These are phyloP conservation scores for Sporisorium exsertum DNA, from an alignment of 1,284 basidiomycete genomes.

Conservation along the genomic window DNA sequence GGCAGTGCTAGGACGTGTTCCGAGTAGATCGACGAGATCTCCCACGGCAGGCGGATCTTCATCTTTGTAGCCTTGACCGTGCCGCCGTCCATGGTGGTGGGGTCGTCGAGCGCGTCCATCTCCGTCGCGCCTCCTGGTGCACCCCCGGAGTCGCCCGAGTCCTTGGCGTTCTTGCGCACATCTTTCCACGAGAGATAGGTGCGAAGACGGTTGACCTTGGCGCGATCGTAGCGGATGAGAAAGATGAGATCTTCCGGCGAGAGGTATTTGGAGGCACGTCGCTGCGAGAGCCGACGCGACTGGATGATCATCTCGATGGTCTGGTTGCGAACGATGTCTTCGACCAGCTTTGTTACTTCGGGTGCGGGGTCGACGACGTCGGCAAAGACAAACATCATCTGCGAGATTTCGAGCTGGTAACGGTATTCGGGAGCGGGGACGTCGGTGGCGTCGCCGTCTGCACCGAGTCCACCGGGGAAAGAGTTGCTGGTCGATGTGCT, in stretches of 20 bases:
- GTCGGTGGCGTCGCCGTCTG: constrained; percentile 19
- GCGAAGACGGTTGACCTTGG: constrained; percentile 90
- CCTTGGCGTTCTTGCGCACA: constrained; percentile 93
- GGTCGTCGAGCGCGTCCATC: constrained; percentile 46
- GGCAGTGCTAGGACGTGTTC: constrained; percentile 72
- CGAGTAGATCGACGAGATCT: constrained; percentile 88
- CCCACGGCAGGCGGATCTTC: constrained; percentile 96
- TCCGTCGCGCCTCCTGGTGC: constrained; percentile 69
- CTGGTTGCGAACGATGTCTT: constrained; percentile 94
- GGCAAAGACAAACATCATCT: constrained; percentile 97
- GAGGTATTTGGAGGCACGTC: constrained; percentile 84
- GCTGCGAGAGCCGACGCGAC: constrained; percentile 83
- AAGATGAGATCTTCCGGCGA: constrained; percentile 96
- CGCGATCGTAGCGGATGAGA: constrained; percentile 91
- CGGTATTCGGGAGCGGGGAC: constrained; percentile 48
- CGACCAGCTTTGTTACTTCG: constrained; percentile 89
- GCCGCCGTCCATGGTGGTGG: constrained; percentile 25
- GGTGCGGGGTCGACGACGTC: constrained; percentile 89
- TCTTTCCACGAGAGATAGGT: constrained; percentile 99
- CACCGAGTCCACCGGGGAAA: constrained; percentile 13
- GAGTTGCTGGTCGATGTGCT: constrained; percentile 8
- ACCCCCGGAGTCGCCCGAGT: constrained; percentile 75
- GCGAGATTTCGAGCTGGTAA: constrained; percentile 77
- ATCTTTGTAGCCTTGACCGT: constrained; percentile 88
- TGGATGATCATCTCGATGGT: constrained; percentile 93